These are phyloP conservation scores for Fusarium euwallaceae DNA, from an alignment of 2,329 filamentous ascomycete species.

Conservation along the genomic window DNA sequence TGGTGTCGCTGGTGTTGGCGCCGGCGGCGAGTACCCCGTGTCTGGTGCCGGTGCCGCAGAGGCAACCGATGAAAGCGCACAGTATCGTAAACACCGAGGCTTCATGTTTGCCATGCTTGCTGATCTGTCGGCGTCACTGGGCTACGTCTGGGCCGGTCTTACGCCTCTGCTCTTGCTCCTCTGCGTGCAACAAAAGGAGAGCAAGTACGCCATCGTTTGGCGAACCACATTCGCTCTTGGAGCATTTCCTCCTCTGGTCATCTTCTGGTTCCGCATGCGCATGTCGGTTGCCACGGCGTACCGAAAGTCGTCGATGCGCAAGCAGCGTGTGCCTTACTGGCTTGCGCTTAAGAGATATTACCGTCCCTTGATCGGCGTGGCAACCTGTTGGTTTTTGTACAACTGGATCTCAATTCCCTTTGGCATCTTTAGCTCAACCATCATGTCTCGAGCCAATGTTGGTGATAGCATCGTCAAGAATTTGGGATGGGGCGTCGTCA, in stretches of 20 bases:
- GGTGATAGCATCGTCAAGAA: slow-evolving; percentile 58
- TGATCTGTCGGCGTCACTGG: slow-evolving; percentile 63
- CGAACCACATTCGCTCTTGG: slow-evolving; percentile 64
- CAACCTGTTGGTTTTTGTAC: slow-evolving; percentile 65
- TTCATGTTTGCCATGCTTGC: slow-evolving; percentile 70
- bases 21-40: slow-evolving; percentile 67
- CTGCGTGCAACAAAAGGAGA: slow-evolving; percentile 59
- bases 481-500: slow-evolving; percentile 60
- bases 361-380: slow-evolving; percentile 62
- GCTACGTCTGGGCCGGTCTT: slow-evolving; percentile 63
- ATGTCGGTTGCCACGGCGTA: slow-evolving; percentile 65
- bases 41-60: slow-evolving; percentile 64
- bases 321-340: slow-evolving; percentile 60
- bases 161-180: slow-evolving; percentile 65
- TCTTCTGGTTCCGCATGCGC: slow-evolving; percentile 66
- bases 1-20: slow-evolving; percentile 58
- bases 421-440: slow-evolving; percentile 67
- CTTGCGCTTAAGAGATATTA: slow-evolving; percentile 63
- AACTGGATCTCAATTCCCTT: slow-evolving; percentile 69
- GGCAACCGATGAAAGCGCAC: slow-evolving; percentile 63
- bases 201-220: slow-evolving; percentile 62
- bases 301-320: slow-evolving; percentile 60
- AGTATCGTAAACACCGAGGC: slow-evolving; percentile 61
- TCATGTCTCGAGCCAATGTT: slow-evolving; percentile 58
- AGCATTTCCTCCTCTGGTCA: slow-evolving; percentile 61